These are phyloP conservation scores for Pseudocercospora eumusae DNA, from an alignment of 2,329 filamentous ascomycete genomes.

Conservation along the genomic window DNA sequence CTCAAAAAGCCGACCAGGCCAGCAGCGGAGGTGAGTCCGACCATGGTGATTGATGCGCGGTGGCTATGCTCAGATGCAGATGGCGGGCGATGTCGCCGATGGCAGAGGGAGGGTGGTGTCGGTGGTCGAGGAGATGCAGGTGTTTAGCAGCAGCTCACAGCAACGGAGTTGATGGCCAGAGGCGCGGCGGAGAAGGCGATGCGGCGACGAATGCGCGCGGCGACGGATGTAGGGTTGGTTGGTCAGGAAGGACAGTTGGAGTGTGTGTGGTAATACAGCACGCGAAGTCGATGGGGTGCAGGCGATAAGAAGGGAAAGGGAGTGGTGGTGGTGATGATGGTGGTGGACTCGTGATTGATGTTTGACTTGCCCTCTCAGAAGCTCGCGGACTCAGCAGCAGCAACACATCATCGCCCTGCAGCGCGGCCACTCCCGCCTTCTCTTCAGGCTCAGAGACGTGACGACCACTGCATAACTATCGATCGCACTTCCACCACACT, in stretches of 20 bases:
- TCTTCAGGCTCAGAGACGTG: background rate
- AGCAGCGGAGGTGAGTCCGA: constrained; percentile 88
- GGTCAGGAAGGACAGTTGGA: constrained; percentile 4
- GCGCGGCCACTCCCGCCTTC: background rate
- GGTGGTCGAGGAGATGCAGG: constrained; percentile 1
- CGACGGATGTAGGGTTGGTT: background rate
- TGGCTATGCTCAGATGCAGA: constrained; percentile 2
- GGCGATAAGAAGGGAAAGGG: background rate
- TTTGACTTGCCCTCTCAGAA: background rate
- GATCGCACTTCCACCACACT: background rate
- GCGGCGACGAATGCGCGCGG: constrained; percentile 15
- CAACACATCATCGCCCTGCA: background rate
- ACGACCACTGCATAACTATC: background rate
- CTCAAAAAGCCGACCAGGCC: constrained; percentile 87
- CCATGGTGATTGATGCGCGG: constrained; percentile 60
- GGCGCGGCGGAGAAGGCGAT: constrained; percentile 17
- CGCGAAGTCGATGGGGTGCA: constrained; percentile 4
- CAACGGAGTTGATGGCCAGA: constrained; percentile 11
- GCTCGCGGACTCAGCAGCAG: background rate
- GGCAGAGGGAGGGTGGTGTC: constrained; percentile 4
- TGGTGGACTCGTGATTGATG: background rate
- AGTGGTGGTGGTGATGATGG: background rate
- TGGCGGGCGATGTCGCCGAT: background rate
- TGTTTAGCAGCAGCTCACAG: background rate
- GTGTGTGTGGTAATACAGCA: background rate